These are phyloP conservation scores for Xanthoceras sorbifolium DNA, from an alignment of 345 rosid genomes.

Conservation along the genomic window DNA sequence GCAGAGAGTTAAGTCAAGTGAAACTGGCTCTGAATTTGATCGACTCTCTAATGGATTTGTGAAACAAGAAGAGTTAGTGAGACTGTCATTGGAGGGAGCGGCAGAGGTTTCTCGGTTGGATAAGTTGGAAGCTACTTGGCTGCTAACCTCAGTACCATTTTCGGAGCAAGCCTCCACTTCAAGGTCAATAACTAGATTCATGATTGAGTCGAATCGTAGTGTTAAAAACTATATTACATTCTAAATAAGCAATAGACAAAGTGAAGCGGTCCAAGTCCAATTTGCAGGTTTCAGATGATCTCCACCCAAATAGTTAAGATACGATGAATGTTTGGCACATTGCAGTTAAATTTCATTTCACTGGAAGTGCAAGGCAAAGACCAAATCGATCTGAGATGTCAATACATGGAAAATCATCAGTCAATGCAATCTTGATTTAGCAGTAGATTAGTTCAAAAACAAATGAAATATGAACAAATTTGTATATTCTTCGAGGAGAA, in stretches of 20 bases:
- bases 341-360: neutral
- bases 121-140: conserved; percentile 72
- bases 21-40: conserved; percentile 35
- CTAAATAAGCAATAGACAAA: neutral
- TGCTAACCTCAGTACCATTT: conserved; percentile 50
- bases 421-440: neutral
- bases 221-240: conserved; percentile 5
- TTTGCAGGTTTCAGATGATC: conserved; percentile 12
- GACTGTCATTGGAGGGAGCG: conserved; percentile 41
- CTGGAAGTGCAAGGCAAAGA: neutral
- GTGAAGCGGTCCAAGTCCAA: neutral
- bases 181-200: conserved; percentile 57
- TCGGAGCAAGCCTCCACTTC: conserved; percentile 57
- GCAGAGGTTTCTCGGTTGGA: conserved; percentile 40
- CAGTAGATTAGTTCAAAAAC: neutral
- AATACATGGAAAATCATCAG: neutral
- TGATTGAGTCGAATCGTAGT: conserved; percentile 26
- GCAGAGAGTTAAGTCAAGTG: conserved; percentile 62
- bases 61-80: conserved; percentile 29
- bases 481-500: neutral
- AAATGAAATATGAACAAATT: neutral
- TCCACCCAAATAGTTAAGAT: conserved; percentile 26
- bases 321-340: neutral
- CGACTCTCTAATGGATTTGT: conserved; percentile 16
- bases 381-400: neutral